Conservation (phyloP, 2,329 filamentous ascomycete species). For the Aureobasidium sp. region DNA sequence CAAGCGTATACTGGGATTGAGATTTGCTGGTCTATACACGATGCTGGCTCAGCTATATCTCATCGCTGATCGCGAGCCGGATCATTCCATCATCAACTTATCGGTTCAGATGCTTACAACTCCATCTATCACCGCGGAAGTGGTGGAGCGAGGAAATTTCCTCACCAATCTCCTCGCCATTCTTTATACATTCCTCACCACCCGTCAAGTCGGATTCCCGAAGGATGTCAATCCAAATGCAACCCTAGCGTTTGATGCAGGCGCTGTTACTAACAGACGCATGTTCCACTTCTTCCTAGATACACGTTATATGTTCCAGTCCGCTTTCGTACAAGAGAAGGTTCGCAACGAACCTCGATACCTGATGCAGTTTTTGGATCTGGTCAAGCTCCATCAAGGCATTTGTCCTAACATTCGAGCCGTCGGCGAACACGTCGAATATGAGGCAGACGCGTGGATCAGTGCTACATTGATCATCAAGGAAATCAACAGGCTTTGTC, state of each 20-base stretch:
- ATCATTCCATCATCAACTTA: constrained; percentile 97
- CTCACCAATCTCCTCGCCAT: constrained; percentile 92
- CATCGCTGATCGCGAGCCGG: constrained; percentile 90
- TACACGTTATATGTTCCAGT: constrained; percentile 81
- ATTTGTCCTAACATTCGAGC: constrained; percentile 92
- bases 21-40: constrained; percentile 94
- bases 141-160: constrained; percentile 92
- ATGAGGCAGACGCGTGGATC: constrained; percentile 97
- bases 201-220: constrained; percentile 88
- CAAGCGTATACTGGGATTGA: constrained; percentile 83
- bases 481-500: constrained; percentile 87
- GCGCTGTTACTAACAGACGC: constrained; percentile 85
- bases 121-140: constrained; percentile 90
- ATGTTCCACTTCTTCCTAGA: constrained; percentile 99
- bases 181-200: constrained; percentile 93
- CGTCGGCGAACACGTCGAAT: constrained; percentile 92
- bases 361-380: constrained; percentile 84
- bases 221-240: constrained; percentile 80
- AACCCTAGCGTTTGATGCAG: constrained; percentile 84
- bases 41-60: constrained; percentile 88
- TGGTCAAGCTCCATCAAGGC: constrained; percentile 92
- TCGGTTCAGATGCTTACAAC: constrained; percentile 96
- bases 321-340: constrained; percentile 76
- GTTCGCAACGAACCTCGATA: constrained; percentile 80
- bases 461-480: constrained; percentile 88